These are phyloP conservation scores for Trichothecium sympodiale DNA, from an alignment of 2,329 filamentous ascomycete genomes.

Conservation along the genomic window DNA sequence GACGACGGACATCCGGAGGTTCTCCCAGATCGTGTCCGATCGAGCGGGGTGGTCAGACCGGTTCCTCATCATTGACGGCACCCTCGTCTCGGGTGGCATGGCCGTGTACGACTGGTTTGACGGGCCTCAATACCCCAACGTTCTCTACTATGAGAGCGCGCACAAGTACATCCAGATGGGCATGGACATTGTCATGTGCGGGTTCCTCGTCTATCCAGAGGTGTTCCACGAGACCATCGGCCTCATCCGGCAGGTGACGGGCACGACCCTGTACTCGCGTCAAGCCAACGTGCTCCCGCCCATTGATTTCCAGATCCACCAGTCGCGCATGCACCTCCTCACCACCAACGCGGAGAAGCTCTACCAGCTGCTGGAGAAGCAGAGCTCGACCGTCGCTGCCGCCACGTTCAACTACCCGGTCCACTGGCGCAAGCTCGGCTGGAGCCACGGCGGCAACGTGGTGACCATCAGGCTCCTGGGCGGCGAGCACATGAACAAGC, in stretches of 20 bases:
- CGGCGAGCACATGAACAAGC: slow-evolving; percentile 9
- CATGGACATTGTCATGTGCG: slow-evolving; percentile 6
- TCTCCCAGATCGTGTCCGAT: slow-evolving; percentile 2
- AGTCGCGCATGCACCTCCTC: slow-evolving; percentile 4
- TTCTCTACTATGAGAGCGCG: slow-evolving; percentile 5
- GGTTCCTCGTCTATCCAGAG: slow-evolving; percentile 5
- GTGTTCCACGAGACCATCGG: slow-evolving; percentile 2
- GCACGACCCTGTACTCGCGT: slow-evolving; percentile 5
- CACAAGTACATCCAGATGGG: slow-evolving; percentile 7
- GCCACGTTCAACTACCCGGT: slow-evolving; percentile 7
- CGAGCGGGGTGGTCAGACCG: slow-evolving; percentile 2
- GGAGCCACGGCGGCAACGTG: slow-evolving; percentile 10
- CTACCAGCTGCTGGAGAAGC: slow-evolving; percentile 4
- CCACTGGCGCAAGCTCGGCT: slow-evolving; percentile 10
- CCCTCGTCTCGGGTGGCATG: slow-evolving; percentile 4
- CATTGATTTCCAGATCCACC: slow-evolving; percentile 3
- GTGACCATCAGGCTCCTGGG: slow-evolving; percentile 8
- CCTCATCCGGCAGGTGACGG: slow-evolving; percentile 5
- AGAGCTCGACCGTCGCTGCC: neutral
- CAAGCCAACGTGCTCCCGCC: slow-evolving; percentile 5
- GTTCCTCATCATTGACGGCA: slow-evolving; percentile 3
- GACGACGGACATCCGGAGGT: slow-evolving; percentile 3
- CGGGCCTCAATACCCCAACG: slow-evolving; percentile 1
- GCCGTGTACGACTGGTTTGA: slow-evolving; percentile 4
- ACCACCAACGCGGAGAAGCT: slow-evolving; percentile 4